phyloP scores from a whole-genome alignment of 2,329 filamentous ascomycete species.

The Delphinella strobiligena region DNA sequence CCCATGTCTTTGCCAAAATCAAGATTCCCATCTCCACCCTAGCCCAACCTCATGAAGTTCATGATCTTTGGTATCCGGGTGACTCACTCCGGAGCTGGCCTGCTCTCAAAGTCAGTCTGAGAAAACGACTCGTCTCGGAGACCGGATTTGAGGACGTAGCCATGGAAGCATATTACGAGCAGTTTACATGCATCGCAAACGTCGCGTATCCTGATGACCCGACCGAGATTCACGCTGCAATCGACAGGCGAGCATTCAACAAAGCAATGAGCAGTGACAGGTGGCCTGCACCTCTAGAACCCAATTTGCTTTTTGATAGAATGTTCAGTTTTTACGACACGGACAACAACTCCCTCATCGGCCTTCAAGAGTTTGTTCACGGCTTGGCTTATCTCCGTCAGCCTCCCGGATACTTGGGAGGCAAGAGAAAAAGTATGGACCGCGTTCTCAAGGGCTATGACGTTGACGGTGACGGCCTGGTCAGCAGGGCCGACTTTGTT shows the following conservation, averaged over 20 bases:
- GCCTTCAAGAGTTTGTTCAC: constrained; percentile 81
- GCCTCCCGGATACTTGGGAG: constrained; percentile 20
- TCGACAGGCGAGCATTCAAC: constrained; percentile 88
- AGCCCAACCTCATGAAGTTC: constrained; percentile 62
- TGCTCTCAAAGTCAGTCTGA: constrained; percentile 54
- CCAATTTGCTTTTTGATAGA: constrained; percentile 87
- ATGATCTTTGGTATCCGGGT: constrained; percentile 78
- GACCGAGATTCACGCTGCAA: constrained; percentile 63
- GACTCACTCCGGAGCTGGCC: constrained; percentile 62
- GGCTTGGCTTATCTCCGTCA: constrained; percentile 58
- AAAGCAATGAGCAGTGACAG: constrained; percentile 56
- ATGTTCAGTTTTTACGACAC: constrained; percentile 96
- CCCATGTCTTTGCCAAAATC: constrained; percentile 95
- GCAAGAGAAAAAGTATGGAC: constrained; percentile 52
- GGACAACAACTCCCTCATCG: constrained; percentile 77
- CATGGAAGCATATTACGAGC: constrained; percentile 88
- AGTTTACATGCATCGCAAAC: constrained; percentile 89
- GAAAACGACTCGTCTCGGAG: constrained; percentile 44
- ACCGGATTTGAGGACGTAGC: constrained; percentile 62
- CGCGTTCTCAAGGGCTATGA: constrained; percentile 85
- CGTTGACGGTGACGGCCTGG: constrained; percentile 74
- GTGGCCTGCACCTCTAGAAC: constrained; percentile 61
- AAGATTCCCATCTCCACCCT: constrained; percentile 78
- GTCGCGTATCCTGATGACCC: constrained; percentile 75
- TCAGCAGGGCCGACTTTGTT: constrained; percentile 76